A percentile compares a stretch with the other conserved stretches of the same genome.
Conservation (phyloP, 2,329 filamentous ascomycete genomes). For the Ascochyta pisi region DNA sequence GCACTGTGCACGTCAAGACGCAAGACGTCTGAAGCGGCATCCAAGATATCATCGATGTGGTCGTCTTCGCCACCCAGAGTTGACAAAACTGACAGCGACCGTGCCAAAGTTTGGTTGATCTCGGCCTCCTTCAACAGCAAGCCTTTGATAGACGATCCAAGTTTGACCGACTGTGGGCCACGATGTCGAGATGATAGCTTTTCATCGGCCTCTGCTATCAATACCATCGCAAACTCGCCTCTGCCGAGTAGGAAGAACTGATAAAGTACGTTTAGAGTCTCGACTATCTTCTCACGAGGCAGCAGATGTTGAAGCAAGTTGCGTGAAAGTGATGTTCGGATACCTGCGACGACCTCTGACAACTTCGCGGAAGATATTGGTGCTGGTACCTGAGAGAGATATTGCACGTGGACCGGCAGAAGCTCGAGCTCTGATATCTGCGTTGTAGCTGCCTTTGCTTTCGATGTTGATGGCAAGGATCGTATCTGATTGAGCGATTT, state of each 20-base stretch:
- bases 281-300: constrained; percentile 76
- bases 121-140: constrained; percentile 86
- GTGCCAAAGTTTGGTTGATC: constrained; percentile 75
- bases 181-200: constrained; percentile 76
- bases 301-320: constrained; percentile 84
- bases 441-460: constrained; percentile 34
- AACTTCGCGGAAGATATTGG: constrained; percentile 77
- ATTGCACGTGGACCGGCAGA: constrained; percentile 71
- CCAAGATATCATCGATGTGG: constrained; percentile 73
- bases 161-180: constrained; percentile 46
- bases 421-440: constrained; percentile 62
- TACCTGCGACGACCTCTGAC: constrained; percentile 73
- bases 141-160: constrained; percentile 63
- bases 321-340: constrained; percentile 81
- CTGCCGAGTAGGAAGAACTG: constrained; percentile 87
- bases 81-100: constrained; percentile 82
- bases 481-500: constrained; percentile 86
- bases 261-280: constrained; percentile 77
- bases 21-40: constrained; percentile 80
- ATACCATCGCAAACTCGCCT: constrained; percentile 87
- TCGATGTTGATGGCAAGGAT: constrained; percentile 41
- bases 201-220: constrained; percentile 85
- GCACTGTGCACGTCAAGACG: constrained; percentile 68
- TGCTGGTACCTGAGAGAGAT: constrained; percentile 72
- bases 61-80: constrained; percentile 81